Percentiles rank a stretch among this genome's conserved stretches.
Conservation (phyloP, 129 eudicot species). For the Silybum marianum region DNA sequence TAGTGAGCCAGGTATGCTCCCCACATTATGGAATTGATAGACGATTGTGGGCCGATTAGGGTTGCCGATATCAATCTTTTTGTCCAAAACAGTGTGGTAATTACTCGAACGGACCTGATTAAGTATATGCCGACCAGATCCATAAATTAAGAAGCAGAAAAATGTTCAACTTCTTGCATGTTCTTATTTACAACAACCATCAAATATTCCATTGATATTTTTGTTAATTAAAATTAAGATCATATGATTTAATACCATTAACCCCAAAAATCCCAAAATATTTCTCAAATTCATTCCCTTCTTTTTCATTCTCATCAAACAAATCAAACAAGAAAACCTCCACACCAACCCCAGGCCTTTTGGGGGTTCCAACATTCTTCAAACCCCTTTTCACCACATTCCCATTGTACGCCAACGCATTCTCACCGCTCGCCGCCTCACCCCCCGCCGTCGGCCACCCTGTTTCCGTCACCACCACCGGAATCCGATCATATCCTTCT, state of each 20-base stretch:
- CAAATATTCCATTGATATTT: not conserved
- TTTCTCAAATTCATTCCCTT: conserved; percentile 61
- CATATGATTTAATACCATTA: conserved; percentile 71
- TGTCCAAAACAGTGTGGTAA: too few relatives aligned
- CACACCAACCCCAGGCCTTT: conserved; percentile 65
- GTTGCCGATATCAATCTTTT: too few relatives aligned
- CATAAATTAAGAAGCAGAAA: too few relatives aligned
- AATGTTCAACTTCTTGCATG: too few relatives aligned
- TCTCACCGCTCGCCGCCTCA: conserved; percentile 54
- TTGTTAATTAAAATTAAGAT: conserved; percentile 43
- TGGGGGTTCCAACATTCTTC: conserved; percentile 73
- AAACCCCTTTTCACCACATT: conserved; percentile 60
- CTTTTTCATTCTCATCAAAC: conserved; percentile 76
- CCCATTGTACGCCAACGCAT: conserved; percentile 67
- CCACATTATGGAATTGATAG: too few relatives aligned
- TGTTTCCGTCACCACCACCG: conserved; percentile 76
- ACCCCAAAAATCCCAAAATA: conserved; percentile 81
- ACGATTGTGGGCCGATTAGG: too few relatives aligned
- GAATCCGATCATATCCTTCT: conserved; percentile 60
- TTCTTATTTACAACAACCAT: too few relatives aligned
- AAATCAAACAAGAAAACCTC: conserved; percentile 79
- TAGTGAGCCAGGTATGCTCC: too few relatives aligned
- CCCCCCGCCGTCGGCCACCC: conserved; percentile 86
- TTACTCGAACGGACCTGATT: too few relatives aligned
- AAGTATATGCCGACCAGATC: too few relatives aligned